Conservation (phyloP, 495 filamentous ascomycete genomes). For the Choiromyces venosus region DNA sequence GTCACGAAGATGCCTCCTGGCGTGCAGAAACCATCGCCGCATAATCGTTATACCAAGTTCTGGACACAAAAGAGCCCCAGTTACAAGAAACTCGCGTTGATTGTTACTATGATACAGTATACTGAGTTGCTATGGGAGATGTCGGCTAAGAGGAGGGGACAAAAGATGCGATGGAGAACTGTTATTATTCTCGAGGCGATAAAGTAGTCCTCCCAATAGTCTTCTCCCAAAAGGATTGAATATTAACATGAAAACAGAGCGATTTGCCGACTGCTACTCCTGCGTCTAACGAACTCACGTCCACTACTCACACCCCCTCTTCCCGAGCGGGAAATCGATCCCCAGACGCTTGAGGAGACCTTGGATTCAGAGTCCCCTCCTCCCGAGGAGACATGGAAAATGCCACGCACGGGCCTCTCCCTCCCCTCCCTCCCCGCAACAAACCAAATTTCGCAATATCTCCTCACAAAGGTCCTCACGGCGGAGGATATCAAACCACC, state of each 20-base stretch:
- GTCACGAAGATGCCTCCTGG: constrained; percentile 47
- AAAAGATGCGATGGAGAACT: constrained; percentile 79
- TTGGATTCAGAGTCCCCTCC: constrained; percentile 31
- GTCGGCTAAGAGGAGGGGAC: constrained; percentile 70
- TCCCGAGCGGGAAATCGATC: constrained; percentile 74
- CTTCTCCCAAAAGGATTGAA: background rate
- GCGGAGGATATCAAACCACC: constrained; percentile 95
- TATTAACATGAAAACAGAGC: constrained; percentile 47
- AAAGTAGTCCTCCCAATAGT: constrained; percentile 48
- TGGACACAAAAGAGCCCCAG: constrained; percentile 70
- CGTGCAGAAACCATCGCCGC: constrained; percentile 59
- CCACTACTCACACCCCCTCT: constrained; percentile 79
- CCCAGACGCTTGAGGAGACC: constrained; percentile 52
- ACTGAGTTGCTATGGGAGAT: constrained; percentile 80
- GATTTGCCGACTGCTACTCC: constrained; percentile 71
- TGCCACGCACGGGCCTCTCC: constrained; percentile 84
- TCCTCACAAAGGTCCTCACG: constrained; percentile 85
- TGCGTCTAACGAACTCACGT: constrained; percentile 75
- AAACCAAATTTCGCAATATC: constrained; percentile 72
- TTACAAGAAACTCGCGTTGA: constrained; percentile 70
- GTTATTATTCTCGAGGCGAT: constrained; percentile 79
- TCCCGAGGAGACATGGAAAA: constrained; percentile 66
- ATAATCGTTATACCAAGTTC: constrained; percentile 84
- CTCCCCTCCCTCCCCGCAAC: constrained; percentile 75
- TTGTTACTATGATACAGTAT: constrained; percentile 85